Base-by-base conservation (phyloP, 495 filamentous ascomycete species). In the Astrocystis sublimbata region DNA sequence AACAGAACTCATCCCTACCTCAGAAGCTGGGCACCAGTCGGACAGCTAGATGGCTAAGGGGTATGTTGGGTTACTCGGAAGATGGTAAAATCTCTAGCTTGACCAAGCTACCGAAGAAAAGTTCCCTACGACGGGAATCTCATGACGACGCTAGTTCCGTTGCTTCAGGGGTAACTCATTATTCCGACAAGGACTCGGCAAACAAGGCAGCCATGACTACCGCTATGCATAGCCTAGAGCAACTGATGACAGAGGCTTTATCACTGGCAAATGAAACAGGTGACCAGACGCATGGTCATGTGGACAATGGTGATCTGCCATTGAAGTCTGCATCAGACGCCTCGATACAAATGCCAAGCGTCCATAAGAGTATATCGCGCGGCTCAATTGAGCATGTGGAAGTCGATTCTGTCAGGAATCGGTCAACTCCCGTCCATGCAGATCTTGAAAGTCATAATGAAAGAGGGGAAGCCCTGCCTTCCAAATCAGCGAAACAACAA, bases 241-340 rank as follows among this genome's bases (percentile, higher is more conserved):
- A 70, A 43, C 72, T 83, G 12, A 70, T 83, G 17, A 71, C 69
- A 36, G 76, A 83, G 64, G 81, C 80, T 17, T 59, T 81, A 17
- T 68, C 65, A 0, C 65, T 84, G 19, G 80, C 78, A 17, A 69
- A 74, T 24, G 65, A 79, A 54, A 74, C 67, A 47, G 70, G 68
- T 13, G 67, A 72, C 15, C 63, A 55, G 9, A 58, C 61, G 40
- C 66, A 51, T 19, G 65, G 46, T 5, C 55, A 65, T 58, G 19
- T 51, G 7, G 63, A 71, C 33, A 51, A 66, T 45, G 58, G 66
- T 36, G 19, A 61, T 38, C 35, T 50, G 1, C 50, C 56, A 50
- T 49, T 60, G 33, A 49, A 63, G 51, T 55, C 9, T 60, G 51
- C 24, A 49, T 60, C 65, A 5, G 58, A 67, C 7, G 43, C 33